Base-by-base conservation (phyloP, 768 basidiomycete species). In the Naematelia aurantialba region DNA sequence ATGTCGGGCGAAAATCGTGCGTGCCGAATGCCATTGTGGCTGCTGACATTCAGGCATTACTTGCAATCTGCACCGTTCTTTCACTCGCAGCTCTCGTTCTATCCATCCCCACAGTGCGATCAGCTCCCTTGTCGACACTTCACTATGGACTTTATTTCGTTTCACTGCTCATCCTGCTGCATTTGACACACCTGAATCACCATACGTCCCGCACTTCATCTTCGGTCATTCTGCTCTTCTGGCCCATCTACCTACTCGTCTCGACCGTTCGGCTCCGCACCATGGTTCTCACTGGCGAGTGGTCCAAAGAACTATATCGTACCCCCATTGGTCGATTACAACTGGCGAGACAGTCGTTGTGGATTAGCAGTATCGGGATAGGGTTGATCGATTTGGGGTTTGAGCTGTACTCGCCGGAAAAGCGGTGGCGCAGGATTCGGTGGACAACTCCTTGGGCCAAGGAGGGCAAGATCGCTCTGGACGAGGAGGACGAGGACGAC, bases 181-280 rank as follows among this genome's bases (percentile, higher is more conserved):
- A 79, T 22, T 77, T 90, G 45, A 85, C 86, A 1, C 82, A 82
- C 63, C 76, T 82, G 57, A 90, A 89, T 62, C 89, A 92, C 73
- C 83, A 83, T 34, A 84, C 85, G 14, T 82, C 85, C 0, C 83
- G 85, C 17, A 81, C 82, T 8, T 87, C 91, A 0, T 89, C 89
- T 0, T 81, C 87, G 1, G 70, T 85, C 12, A 77, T 91, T 34
- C 82, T 96, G 10, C 73, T 93, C 49, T 93, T 89, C 77, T 94
- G 89, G 87, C 89, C 90, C 0, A 52, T 82, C 8, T 89, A 89
- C 65, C 51, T 83, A 12, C 19, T 80, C 14, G 79, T 78, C 0
- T 65, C 84, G 0, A 67, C 77, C 11, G 72, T 89, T 4, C 85
- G 87, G 82, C 79, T 83, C 0, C 82, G 89, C 5, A 89, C 91